phyloP scores from a whole-genome alignment of 1,284 basidiomycete species.

The Clitocybe nebularis region DNA sequence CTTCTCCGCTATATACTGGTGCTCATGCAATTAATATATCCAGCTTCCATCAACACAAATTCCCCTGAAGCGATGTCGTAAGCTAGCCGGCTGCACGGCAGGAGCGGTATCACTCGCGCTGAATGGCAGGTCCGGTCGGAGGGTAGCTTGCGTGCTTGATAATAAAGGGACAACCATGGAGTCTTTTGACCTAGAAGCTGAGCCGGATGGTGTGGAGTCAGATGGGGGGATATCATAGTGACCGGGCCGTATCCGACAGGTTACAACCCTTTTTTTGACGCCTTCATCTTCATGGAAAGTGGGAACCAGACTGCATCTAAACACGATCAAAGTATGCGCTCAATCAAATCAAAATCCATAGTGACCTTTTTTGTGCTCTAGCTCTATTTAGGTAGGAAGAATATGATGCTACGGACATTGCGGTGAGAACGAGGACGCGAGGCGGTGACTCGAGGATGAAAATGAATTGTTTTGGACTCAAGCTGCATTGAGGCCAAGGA shows the following conservation, averaged over 20 bases:
- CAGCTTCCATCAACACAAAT: background rate
- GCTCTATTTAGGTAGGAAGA: constrained; percentile 24
- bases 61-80: background rate
- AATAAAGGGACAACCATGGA: background rate
- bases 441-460: constrained; percentile 19
- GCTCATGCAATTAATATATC: background rate
- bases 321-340: constrained; percentile 20
- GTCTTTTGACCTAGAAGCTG: constrained; percentile 13
- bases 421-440: constrained; percentile 22
- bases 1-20: background rate
- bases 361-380: constrained; percentile 23
- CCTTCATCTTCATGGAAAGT: constrained; percentile 20
- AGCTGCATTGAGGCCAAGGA: constrained; percentile 11
- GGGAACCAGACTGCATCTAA: constrained; percentile 15
- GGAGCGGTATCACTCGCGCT: background rate
- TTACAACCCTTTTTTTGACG: constrained; percentile 21
- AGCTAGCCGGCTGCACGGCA: background rate
- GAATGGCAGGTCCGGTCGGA: background rate
- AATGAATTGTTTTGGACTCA: constrained; percentile 17
- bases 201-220: constrained; percentile 50
- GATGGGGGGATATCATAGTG: constrained; percentile 26
- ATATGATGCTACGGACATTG: constrained; percentile 20
- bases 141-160: background rate
- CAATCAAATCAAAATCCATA: constrained; percentile 24
- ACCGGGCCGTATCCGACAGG: constrained; percentile 23